Base-by-base conservation (phyloP, 345 rosid species). In the Populus nigra region DNA sequence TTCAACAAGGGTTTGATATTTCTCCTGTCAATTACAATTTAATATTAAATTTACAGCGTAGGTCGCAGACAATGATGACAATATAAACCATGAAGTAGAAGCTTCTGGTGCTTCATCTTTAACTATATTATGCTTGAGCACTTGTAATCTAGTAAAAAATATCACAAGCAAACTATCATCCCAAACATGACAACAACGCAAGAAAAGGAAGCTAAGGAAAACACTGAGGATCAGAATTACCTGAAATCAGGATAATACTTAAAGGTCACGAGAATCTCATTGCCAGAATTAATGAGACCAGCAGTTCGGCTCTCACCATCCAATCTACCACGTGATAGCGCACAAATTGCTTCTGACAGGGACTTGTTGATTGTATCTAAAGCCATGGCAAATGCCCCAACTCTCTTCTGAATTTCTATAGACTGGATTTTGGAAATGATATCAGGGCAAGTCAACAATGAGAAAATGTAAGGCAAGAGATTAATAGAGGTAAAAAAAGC, bases 321-420 rank as follows among this genome's bases (percentile, higher is more conserved):
- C 81, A 91, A 81, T 79, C 91, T 89, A 81, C 98, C 97, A 25
- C 97, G 98, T 59, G 91, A 85, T 23, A 91, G 87, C 41, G 94
- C 89, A 83, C 93, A 94, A 47, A 96, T 91, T 65, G 97, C 93
- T 82, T 91, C 97, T 27, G 98, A 94, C 35, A 96, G 91, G 78
- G 97, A 96, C 85, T 88, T 91, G 76, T 96, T 96, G 83, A 92
- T 90, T 72, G 91, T 91, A 76, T 94, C 97, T 81, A 94, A 68
- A 15, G 99, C 99, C 88, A 92, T 87, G 17, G 97, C 84, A 81
- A 96, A 94, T 8, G 97, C 98, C 62, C 99, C 98, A 77, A 92
- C 88, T 81, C 97, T 88, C 89, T 92, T 92, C 84, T 88, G 97
- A 83, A 92, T 88, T 79, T 96, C 99, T 79, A 93, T 88, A 6